phyloP scores from a whole-genome alignment of 2,329 filamentous ascomycete species.

The Diplodia corticola region DNA sequence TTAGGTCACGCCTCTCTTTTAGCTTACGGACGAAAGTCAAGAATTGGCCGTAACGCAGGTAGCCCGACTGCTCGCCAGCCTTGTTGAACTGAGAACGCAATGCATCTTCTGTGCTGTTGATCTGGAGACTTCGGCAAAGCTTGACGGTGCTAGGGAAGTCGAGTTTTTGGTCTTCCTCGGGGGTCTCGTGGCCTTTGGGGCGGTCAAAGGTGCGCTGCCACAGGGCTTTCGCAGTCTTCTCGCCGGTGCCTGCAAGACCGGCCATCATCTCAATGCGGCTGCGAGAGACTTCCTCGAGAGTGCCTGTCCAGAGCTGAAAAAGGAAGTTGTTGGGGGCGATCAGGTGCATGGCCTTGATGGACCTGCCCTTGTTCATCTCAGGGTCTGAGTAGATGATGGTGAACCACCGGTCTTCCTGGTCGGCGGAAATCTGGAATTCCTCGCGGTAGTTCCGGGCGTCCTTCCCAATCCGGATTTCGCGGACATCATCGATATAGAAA shows the following conservation, averaged over 20 bases:
- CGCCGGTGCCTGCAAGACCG: conserved; percentile 72
- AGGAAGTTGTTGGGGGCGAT: conserved; percentile 73
- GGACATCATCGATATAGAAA: conserved; percentile 93
- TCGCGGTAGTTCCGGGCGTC: conserved; percentile 88
- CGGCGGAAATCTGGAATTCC: conserved; percentile 71
- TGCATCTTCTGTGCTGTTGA: conserved; percentile 78
- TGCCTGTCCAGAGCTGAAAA: conserved; percentile 78
- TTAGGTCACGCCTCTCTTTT: conserved; percentile 81
- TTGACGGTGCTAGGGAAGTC: conserved; percentile 77
- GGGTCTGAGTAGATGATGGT: conserved; percentile 84
- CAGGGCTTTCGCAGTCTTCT: conserved; percentile 77
- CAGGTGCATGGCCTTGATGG: conserved; percentile 80
- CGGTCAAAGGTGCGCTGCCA: conserved; percentile 84
- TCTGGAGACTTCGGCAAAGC: conserved; percentile 86
- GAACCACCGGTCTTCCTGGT: conserved; percentile 74
- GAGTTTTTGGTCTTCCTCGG: conserved; percentile 66
- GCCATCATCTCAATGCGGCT: conserved; percentile 89
- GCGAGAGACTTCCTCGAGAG: conserved; percentile 78
- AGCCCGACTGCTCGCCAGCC: conserved; percentile 66
- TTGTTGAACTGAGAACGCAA: conserved; percentile 72
- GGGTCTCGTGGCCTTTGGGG: conserved; percentile 54
- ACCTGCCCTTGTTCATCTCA: conserved; percentile 70
- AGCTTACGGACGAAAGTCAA: conserved; percentile 78
- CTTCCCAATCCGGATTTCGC: conserved; percentile 78
- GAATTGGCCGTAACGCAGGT: conserved; percentile 78